A percentile compares a stretch with the other conserved stretches of the same genome.
These are phyloP conservation scores for Pterocarpus santalinus DNA, from an alignment of 306 rosid genomes.

Conservation along the genomic window DNA sequence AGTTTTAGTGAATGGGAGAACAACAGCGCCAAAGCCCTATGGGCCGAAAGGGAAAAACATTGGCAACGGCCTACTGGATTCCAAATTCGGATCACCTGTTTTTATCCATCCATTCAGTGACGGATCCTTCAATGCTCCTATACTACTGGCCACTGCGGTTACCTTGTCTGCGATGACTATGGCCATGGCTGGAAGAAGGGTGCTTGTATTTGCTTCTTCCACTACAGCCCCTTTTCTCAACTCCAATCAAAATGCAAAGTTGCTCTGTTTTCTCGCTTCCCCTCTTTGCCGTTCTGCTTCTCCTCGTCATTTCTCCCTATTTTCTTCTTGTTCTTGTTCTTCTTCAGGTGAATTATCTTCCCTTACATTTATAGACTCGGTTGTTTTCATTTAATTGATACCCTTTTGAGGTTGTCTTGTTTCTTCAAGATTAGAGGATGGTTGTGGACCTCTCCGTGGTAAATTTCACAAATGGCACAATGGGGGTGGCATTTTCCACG, in stretches of 20 bases:
- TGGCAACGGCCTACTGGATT: background rate
- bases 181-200: constrained; percentile 54
- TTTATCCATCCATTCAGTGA: background rate
- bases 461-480: constrained; percentile 76
- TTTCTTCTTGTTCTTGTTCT: constrained; percentile 6
- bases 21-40: background rate
- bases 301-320: constrained; percentile 24
- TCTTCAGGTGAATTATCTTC: constrained; percentile 43
- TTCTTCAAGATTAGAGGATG: constrained; percentile 61
- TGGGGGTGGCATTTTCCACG: constrained; percentile 86
- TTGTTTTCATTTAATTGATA: constrained; percentile 25
- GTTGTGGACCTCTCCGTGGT: constrained; percentile 29
- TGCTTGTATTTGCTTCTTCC: constrained; percentile 44
- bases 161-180: constrained; percentile 13
- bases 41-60: background rate
- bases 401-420: constrained; percentile 40
- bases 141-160: background rate
- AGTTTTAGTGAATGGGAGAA: background rate
- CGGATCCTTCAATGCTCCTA: background rate
- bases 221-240: constrained; percentile 40
- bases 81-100: background rate
- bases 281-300: background rate
- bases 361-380: background rate
- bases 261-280: constrained; percentile 23
- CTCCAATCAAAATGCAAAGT: constrained; percentile 5